Conservation (phyloP, 2,329 filamentous ascomycete species). For the Ilyonectria destructans region DNA sequence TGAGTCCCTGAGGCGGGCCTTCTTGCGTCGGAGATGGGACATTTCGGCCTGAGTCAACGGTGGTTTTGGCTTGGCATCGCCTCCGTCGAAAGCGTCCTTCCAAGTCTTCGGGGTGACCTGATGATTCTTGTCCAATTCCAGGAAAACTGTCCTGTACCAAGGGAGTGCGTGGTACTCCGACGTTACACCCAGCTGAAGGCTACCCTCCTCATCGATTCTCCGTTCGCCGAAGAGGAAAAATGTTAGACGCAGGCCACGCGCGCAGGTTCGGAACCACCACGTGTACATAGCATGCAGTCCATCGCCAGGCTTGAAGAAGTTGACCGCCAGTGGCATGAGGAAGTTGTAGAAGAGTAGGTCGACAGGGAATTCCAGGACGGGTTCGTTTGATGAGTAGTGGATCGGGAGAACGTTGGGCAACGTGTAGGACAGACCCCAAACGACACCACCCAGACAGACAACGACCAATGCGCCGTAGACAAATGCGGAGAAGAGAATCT, state of each 20-base stretch:
- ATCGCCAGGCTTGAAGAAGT: slow-evolving; percentile 88
- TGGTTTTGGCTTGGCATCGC: slow-evolving; percentile 60
- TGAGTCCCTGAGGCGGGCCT: slow-evolving; percentile 63
- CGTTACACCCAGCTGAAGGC: slow-evolving; percentile 63
- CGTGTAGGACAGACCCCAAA: slow-evolving; percentile 86
- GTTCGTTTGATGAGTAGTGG: slow-evolving; percentile 93
- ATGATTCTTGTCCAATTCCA: slow-evolving; percentile 62
- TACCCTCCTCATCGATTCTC: slow-evolving; percentile 85
- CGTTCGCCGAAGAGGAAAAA: slow-evolving; percentile 95
- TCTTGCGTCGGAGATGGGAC: slow-evolving; percentile 56
- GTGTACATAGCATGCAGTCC: slow-evolving; percentile 88
- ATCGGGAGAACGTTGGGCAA: slow-evolving; percentile 86
- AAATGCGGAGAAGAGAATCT: slow-evolving; percentile 95
- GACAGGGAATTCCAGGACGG: slow-evolving; percentile 93
- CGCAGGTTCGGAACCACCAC: slow-evolving; percentile 97
- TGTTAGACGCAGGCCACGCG: slow-evolving; percentile 83
- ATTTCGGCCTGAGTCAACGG: slow-evolving; percentile 57
- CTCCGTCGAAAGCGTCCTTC: slow-evolving; percentile 68
- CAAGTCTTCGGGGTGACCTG: slow-evolving; percentile 71
- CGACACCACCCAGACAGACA: slow-evolving; percentile 92
- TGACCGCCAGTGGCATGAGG: slow-evolving; percentile 89
- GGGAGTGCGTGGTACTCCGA: slow-evolving; percentile 54
- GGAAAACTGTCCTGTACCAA: slow-evolving; percentile 61
- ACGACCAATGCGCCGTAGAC: slow-evolving; percentile 96
- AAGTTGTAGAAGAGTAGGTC: slow-evolving; percentile 98